Base-by-base conservation (phyloP, 2,329 filamentous ascomycete species). In the Penicillium decumbens region DNA sequence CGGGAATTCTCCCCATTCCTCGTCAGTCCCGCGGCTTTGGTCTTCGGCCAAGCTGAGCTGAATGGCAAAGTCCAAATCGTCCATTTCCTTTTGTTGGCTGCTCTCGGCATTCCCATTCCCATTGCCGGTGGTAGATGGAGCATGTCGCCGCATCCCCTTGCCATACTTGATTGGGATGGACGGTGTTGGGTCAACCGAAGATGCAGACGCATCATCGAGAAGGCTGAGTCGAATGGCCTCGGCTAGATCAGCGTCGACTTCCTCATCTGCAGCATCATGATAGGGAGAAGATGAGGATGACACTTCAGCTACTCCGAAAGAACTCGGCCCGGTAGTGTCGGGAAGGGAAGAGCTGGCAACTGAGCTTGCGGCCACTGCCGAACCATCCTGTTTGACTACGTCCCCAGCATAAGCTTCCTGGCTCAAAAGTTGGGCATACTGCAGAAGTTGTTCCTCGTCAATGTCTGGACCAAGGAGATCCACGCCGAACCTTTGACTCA, bases 401-500 rank as follows among this genome's bases (percentile, higher is more conserved):
- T 81, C 80, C 23, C 69, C 72, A 41, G 75, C 74, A 41, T 78
- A 72, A 6, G 75, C 71, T 60, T 85, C 82, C 62, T 84, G 76
- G 43, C 81, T 84, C 30, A 85, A 65, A 65, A 85, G 72, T 12
- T 78, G 77, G 6, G 82, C 82, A 63, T 84, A 85, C 2, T 80
- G 80, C 23, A 85, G 61, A 43, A 83, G 74, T 56, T 85, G 80
- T 46, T 85, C 82, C 57, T 85, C 81, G 49, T 71, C 79, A 3
- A 76, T 73, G 45, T 75, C 78, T 2, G 74, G 73, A 0, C 77
- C 79, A 2, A 85, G 69, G 8, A 96, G 72, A 29, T 90, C 89
- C 2, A 93, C 82, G 5, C 93, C 93, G 62, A 95, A 98, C 30
- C 92, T 83, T 27, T 82, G 84, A 30, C 82, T 85, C 24, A 97